Percentiles rank a stretch among this genome's conserved stretches.
These are phyloP conservation scores for Pythium monospermum DNA, from an alignment of 352 stramenopile genomes.

Conservation along the genomic window DNA sequence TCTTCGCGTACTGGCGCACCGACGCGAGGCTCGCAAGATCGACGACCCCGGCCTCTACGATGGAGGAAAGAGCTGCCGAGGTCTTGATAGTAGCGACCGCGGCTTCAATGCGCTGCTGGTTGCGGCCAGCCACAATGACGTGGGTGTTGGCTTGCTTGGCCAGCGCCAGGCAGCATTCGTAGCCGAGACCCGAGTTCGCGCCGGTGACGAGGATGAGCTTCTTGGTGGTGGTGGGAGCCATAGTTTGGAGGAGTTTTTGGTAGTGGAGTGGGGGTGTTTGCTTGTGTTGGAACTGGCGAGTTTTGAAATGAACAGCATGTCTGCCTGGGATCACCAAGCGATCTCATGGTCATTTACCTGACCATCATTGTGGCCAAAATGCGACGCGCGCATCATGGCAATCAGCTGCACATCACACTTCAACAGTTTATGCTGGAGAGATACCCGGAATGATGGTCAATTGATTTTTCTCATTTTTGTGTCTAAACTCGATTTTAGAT, in stretches of 20 bases:
- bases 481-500: too few species aligned
- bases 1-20: conserved; percentile 19
- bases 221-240: conserved; percentile 6
- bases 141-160: conserved; percentile 22
- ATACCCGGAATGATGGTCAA: too few species aligned
- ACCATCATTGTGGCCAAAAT: background rate
- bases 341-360: background rate
- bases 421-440: too few species aligned
- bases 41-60: conserved; percentile 24
- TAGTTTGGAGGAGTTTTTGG: background rate
- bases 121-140: conserved; percentile 29
- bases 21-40: conserved; percentile 30
- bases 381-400: background rate
- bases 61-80: background rate
- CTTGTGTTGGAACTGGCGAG: too few species aligned
- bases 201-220: conserved; percentile 32
- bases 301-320: too few species aligned
- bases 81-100: conserved; percentile 15
- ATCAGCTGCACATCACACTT: background rate
- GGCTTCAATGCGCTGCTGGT: conserved; percentile 18
- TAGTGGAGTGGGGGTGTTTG: background rate
- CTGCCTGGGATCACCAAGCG: too few species aligned
- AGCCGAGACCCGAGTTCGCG: conserved; percentile 27
- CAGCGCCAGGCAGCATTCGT: conserved; percentile 24
- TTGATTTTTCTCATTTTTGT: too few species aligned